A percentile compares a stretch with the other conserved stretches of the same genome.
phyloP scores from a whole-genome alignment of 2,329 filamentous ascomycete genomes.

The Colletotrichum trifolii region DNA sequence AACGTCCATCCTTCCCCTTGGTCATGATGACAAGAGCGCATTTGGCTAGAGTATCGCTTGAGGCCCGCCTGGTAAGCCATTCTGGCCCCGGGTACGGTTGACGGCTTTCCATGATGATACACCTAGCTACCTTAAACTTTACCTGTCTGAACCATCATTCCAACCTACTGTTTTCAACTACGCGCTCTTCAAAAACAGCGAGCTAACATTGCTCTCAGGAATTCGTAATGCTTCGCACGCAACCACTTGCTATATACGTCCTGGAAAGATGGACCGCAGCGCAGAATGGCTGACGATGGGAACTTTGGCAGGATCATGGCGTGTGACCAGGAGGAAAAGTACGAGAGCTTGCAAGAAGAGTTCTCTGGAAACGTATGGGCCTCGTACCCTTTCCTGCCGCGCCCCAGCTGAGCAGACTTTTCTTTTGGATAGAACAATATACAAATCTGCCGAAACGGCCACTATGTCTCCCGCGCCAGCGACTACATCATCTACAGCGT shows the following conservation, averaged over 20 bases:
- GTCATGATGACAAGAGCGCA: slow-evolving; percentile 99
- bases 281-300: background rate
- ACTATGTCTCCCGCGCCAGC: slow-evolving; percentile 94
- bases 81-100: slow-evolving; percentile 73
- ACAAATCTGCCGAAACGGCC: slow-evolving; percentile 92
- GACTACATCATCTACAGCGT: slow-evolving; percentile 99
- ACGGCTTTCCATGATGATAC: slow-evolving; percentile 96
- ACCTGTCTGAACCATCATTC: slow-evolving; percentile 76
- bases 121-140: slow-evolving; percentile 95
- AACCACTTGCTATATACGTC: slow-evolving; percentile 9
- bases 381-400: slow-evolving; percentile 14
- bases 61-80: slow-evolving; percentile 74
- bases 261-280: background rate
- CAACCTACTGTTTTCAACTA: slow-evolving; percentile 38
- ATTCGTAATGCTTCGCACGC: slow-evolving; percentile 48
- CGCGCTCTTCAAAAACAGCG: slow-evolving; percentile 34
- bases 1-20: slow-evolving; percentile 32
- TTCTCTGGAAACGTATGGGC: slow-evolving; percentile 85
- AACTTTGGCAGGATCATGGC: slow-evolving; percentile 79
- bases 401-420: slow-evolving; percentile 31
- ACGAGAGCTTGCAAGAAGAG: slow-evolving; percentile 81
- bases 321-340: slow-evolving; percentile 92
- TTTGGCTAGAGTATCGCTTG: slow-evolving; percentile 99
- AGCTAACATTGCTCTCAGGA: slow-evolving; percentile 36
- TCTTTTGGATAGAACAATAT: slow-evolving; percentile 71